These are phyloP conservation scores for Botrytis elliptica DNA, from an alignment of 2,329 filamentous ascomycete genomes.

Conservation along the genomic window DNA sequence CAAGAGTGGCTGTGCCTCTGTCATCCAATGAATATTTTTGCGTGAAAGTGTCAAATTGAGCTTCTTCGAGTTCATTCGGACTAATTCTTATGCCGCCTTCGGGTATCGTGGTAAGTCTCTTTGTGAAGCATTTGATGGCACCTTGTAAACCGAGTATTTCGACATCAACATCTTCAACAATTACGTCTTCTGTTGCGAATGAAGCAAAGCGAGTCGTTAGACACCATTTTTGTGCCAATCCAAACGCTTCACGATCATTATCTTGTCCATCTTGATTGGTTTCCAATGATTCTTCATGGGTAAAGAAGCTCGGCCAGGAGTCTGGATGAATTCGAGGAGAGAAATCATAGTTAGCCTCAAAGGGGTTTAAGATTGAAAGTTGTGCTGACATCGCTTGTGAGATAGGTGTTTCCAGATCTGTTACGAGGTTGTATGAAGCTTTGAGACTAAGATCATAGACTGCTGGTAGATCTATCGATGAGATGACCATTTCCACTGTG, in stretches of 20 bases:
- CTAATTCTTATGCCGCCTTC: constrained; percentile 51
- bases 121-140: constrained; percentile 57
- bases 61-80: constrained; percentile 69
- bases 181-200: constrained; percentile 64
- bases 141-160: constrained; percentile 60
- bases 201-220: constrained; percentile 73
- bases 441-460: constrained; percentile 69
- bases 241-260: constrained; percentile 46
- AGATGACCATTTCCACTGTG: constrained; percentile 50
- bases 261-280: constrained; percentile 32
- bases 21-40: constrained; percentile 82
- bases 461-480: constrained; percentile 50
- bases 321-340: constrained; percentile 73
- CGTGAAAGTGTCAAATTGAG: constrained; percentile 69
- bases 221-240: constrained; percentile 78
- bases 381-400: constrained; percentile 69
- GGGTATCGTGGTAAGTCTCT: constrained; percentile 41
- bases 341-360: constrained; percentile 90
- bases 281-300: constrained; percentile 44
- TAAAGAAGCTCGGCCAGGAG: constrained; percentile 86
- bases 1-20: constrained; percentile 69
- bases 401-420: constrained; percentile 78
- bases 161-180: constrained; percentile 64
- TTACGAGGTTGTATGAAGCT: constrained; percentile 73
- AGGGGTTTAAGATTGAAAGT: constrained; percentile 74